Conservation (phyloP, 2,329 filamentous ascomycete species). For the Phaeosphaeria sp. region DNA sequence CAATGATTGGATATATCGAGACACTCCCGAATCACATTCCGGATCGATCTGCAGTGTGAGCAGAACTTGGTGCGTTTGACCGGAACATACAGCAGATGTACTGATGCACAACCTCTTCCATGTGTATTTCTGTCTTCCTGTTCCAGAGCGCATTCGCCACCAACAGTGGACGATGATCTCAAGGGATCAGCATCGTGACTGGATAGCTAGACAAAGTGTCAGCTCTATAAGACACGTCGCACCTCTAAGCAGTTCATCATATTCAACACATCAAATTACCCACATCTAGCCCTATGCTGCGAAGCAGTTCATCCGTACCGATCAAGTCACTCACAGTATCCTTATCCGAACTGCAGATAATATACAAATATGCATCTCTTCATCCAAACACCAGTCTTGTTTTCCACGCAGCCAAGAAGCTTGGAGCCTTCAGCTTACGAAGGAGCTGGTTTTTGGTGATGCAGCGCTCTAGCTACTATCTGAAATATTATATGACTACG, state of each 20-base stretch:
- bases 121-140: too few relatives aligned
- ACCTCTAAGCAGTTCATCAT: background rate
- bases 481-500: too few relatives aligned
- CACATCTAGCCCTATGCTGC: background rate
- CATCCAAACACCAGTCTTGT: background rate
- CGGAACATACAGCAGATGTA: too few relatives aligned
- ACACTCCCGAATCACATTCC: background rate
- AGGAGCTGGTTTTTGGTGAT: too few relatives aligned
- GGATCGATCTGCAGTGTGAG: background rate
- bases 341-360: background rate
- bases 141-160: background rate
- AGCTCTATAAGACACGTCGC: background rate
- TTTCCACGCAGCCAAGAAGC: background rate
- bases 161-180: background rate
- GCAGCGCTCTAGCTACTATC: too few relatives aligned
- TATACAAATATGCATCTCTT: background rate
- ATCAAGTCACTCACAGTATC: background rate
- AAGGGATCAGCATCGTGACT: background rate
- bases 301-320: background rate
- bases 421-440: background rate
- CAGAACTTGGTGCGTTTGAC: background rate
- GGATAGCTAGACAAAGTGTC: background rate
- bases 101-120: too few relatives aligned
- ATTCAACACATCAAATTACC: background rate
- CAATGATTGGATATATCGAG: background rate